phyloP scores from a whole-genome alignment of 345 rosid genomes.

The Cardamine occulta region DNA sequence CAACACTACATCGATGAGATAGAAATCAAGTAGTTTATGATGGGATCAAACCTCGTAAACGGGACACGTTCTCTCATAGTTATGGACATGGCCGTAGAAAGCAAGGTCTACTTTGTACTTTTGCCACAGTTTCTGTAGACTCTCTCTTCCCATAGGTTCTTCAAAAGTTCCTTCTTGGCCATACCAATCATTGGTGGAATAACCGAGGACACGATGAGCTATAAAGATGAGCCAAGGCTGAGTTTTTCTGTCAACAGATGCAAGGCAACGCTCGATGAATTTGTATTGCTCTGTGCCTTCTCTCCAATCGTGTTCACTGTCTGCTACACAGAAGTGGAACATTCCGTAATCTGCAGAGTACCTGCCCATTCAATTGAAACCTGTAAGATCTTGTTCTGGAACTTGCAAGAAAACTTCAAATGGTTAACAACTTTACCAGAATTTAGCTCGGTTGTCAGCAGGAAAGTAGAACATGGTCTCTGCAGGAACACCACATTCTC shows the following conservation, averaged over 20 bases:
- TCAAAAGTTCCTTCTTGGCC: constrained; percentile 62
- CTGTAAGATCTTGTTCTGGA: not conserved
- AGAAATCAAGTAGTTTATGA: not conserved
- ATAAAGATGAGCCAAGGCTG: constrained; percentile 87
- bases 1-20: not conserved
- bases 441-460: constrained; percentile 67
- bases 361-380: constrained; percentile 45
- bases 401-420: not conserved
- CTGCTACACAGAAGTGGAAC: constrained; percentile 84
- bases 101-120: constrained; percentile 85
- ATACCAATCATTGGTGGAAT: constrained; percentile 61
- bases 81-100: constrained; percentile 80
- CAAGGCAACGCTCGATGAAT: constrained; percentile 71
- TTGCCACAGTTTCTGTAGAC: constrained; percentile 83
- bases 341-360: constrained; percentile 74
- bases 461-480: constrained; percentile 73
- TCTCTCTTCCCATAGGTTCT: constrained; percentile 80
- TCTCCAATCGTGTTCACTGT: constrained; percentile 85
- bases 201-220: constrained; percentile 81
- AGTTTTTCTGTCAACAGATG: constrained; percentile 70
- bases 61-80: constrained; percentile 84
- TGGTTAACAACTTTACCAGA: constrained; percentile 44
- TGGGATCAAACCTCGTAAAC: constrained; percentile 60
- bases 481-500: constrained; percentile 68
- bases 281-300: constrained; percentile 70